Conservation (phyloP, 176 grass and related monocot genomes). For the Ananas comosus region DNA sequence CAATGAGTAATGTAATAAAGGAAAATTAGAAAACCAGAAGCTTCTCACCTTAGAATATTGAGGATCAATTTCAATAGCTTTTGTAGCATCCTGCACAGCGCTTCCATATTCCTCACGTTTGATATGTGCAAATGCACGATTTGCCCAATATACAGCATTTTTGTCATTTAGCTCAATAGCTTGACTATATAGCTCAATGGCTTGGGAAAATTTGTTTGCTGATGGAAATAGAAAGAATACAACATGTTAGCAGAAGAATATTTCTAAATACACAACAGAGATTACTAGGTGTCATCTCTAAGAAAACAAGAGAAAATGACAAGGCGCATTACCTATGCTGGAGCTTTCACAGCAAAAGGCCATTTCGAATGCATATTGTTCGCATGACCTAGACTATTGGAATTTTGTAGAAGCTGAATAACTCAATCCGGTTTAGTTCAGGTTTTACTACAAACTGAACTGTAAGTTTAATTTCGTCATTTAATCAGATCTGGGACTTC, state of each 20-base stretch:
- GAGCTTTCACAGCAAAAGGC: too few species aligned
- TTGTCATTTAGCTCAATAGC: conserved; percentile 65
- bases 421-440: too few species aligned
- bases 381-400: too few species aligned
- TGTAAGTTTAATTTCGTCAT: too few species aligned
- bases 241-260: not conserved
- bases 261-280: not conserved
- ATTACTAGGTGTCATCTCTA: not conserved
- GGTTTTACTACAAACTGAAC: too few species aligned
- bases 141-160: conserved; percentile 86
- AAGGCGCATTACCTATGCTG: too few species aligned
- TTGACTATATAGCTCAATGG: conserved; percentile 69
- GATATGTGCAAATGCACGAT: conserved; percentile 78
- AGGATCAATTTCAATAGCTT: conserved; percentile 70
- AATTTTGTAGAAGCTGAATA: too few species aligned
- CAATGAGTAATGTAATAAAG: not conserved
- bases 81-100: conserved; percentile 74
- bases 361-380: too few species aligned
- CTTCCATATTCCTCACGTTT: conserved; percentile 93
- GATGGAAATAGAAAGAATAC: conserved; percentile 8
- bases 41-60: conserved; percentile 65
- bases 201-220: conserved; percentile 85
- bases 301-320: not conserved
- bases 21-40: not conserved
- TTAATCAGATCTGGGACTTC: too few species aligned